A percentile compares a stretch with the other conserved stretches of the same genome.
Evolutionary conservation across 345 rosid genomes (phyloP).

Genomic region (Euphorbia tirucalli): DNA sequence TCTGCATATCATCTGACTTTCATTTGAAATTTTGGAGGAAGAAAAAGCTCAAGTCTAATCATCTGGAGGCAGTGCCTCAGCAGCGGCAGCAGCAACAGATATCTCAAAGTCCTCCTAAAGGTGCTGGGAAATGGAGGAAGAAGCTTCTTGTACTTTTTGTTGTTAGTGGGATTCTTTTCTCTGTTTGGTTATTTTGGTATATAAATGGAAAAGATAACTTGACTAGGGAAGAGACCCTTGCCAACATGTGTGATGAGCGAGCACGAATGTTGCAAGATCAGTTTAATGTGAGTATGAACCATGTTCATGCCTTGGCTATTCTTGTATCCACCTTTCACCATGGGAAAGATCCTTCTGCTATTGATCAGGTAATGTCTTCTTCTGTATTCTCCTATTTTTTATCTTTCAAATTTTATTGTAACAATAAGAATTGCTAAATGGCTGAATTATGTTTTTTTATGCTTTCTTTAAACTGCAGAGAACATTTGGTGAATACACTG

Average conservation of each 20-base stretch:
- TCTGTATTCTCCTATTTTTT: background rate
- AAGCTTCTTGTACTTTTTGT: constrained; percentile 49
- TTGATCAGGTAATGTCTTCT: constrained; percentile 66
- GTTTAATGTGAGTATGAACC: constrained; percentile 96
- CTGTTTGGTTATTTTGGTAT: constrained; percentile 65
- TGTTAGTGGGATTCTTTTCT: constrained; percentile 43
- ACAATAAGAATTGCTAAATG: background rate
- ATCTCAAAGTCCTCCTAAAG: constrained; percentile 40
- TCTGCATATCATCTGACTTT: constrained; percentile 36
- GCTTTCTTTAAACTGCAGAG: constrained; percentile 43
- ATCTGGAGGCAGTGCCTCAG: constrained; percentile 30
- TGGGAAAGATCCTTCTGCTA: constrained; percentile 82
- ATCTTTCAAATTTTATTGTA: background rate
- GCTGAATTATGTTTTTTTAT: constrained; percentile 1
- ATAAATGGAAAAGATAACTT: constrained; percentile 28
- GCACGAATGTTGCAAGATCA: constrained; percentile 98
- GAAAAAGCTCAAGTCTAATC: constrained; percentile 26
- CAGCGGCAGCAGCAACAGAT: constrained; percentile 49
- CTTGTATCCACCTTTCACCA: constrained; percentile 98
- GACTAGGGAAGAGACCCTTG: constrained; percentile 64
- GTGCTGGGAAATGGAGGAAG: constrained; percentile 78
- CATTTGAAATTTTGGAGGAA: constrained; percentile 31
- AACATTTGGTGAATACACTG: constrained; percentile 87
- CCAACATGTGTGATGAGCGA: constrained; percentile 94
- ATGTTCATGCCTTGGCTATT: constrained; percentile 94